A percentile compares a stretch with the other conserved stretches of the same genome.
Conservation (phyloP, 1,284 basidiomycete species). For the Leccinum pachyderme region DNA sequence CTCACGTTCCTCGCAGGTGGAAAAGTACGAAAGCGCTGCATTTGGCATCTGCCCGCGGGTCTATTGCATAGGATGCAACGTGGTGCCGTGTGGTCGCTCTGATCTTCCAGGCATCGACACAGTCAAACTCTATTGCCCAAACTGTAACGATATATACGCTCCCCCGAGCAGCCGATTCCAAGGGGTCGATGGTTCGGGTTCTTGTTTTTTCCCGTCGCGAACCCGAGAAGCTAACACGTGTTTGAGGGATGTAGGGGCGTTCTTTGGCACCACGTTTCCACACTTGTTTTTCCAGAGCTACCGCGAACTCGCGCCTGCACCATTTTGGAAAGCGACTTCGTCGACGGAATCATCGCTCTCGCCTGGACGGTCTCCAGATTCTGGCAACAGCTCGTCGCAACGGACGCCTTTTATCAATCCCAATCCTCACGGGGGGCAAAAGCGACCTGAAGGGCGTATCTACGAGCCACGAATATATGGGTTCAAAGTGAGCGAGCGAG, state of each 20-base stretch:
- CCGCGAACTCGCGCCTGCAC: slow-evolving; percentile 84
- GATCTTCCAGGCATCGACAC: slow-evolving; percentile 98
- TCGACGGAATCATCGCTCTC: slow-evolving; percentile 52
- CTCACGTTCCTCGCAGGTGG: slow-evolving; percentile 58
- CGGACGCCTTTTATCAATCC: slow-evolving; percentile 70
- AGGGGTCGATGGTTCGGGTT: slow-evolving; percentile 84
- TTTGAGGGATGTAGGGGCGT: slow-evolving; percentile 69
- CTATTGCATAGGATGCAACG: slow-evolving; percentile 86
- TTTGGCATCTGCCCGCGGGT: slow-evolving; percentile 97
- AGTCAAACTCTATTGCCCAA: slow-evolving; percentile 98
- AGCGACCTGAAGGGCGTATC: slow-evolving; percentile 79
- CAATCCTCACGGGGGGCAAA: slow-evolving; percentile 86
- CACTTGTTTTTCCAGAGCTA: slow-evolving; percentile 98
- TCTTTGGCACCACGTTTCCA: slow-evolving; percentile 98
- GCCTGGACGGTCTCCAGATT: slow-evolving; percentile 43
- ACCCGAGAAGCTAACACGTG: slow-evolving; percentile 15
- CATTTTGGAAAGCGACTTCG: slow-evolving; percentile 73
- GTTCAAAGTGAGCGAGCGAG: slow-evolving; percentile 80
- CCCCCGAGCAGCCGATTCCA: slow-evolving; percentile 96
- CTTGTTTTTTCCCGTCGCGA: slow-evolving; percentile 1
- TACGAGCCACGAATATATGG: slow-evolving; percentile 95
- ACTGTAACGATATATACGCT: slow-evolving; percentile 96
- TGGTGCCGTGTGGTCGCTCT: slow-evolving; percentile 93
- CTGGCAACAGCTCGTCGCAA: slow-evolving; percentile 47
- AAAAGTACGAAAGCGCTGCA: slow-evolving; percentile 92